Evolutionary conservation across 2,329 filamentous ascomycete species (phyloP).

Genomic region (Aspergillus sp.): DNA sequence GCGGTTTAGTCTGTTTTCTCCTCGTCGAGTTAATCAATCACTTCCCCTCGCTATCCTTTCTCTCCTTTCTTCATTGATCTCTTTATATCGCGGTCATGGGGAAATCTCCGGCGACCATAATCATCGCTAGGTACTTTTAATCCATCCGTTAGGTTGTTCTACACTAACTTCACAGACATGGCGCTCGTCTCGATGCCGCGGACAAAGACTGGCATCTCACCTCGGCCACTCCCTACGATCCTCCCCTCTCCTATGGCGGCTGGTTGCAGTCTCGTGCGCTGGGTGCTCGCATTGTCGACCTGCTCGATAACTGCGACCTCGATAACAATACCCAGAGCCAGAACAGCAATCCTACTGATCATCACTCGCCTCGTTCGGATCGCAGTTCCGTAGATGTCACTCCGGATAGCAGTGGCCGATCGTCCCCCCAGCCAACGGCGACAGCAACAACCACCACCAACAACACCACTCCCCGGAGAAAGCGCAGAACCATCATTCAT

Average conservation of each 20-base stretch:
- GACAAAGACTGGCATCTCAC: slow-evolving; percentile 93
- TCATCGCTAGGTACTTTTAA: slow-evolving; percentile 33
- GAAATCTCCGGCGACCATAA: slow-evolving; percentile 34
- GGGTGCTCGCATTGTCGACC: slow-evolving; percentile 71
- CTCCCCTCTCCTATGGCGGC: slow-evolving; percentile 87
- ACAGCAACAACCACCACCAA: no score
- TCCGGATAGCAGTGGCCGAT: not conserved
- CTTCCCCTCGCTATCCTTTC: not conserved
- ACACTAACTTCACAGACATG: slow-evolving; percentile 59
- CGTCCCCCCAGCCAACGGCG: not conserved
- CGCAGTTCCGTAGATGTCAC: not conserved
- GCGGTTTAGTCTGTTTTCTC: not conserved
- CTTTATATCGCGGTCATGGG: slow-evolving; percentile 15
- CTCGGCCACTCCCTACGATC: slow-evolving; percentile 89
- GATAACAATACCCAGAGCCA: slow-evolving; percentile 18
- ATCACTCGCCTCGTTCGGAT: not conserved
- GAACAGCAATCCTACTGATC: not conserved
- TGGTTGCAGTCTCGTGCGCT: slow-evolving; percentile 80
- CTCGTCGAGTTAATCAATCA: not conserved
- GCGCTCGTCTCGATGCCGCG: slow-evolving; percentile 84
- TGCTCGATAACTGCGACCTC: slow-evolving; percentile 44
- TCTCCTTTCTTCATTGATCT: not conserved
- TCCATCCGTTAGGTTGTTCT: not conserved
- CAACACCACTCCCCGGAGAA: slow-evolving; percentile 33
- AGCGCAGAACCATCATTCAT: slow-evolving; percentile 76